Base-by-base conservation (phyloP, 2,329 filamentous ascomycete species). In the Pezicula rhizophila region DNA sequence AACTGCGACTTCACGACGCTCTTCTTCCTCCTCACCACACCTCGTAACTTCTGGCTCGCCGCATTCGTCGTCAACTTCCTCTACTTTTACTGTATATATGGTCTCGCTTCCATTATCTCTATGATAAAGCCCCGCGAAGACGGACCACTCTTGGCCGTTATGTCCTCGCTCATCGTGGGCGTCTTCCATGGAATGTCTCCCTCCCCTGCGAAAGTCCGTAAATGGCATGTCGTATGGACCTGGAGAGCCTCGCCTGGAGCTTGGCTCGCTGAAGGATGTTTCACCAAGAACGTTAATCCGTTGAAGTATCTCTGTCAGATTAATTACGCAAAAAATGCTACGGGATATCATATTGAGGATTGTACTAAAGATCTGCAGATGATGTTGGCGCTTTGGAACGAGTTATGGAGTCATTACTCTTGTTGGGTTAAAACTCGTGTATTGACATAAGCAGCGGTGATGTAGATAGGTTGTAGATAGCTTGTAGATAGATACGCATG, bases 41-140 rank as follows among this genome's bases (percentile, higher is more conserved):
- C 77, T 1, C 64, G 73, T 18, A 77, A 80, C 15, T 58, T 60
- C n/a, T 82, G 72, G 65, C 59, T 62, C 18, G 60, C 68, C 8
- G 73, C 74, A 23, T 80, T 76, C 58, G 46, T 68, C 12, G 70
- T 69, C 6, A 80, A 80, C 48, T 56, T 80, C 41, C 52, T 74
- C 8, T 81, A 80, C 62, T 80, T 79, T 56, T 82, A 74, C 64
- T 75, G 74, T 56, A 76, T 81, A 45, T 81, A 80, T 58, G 77
- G 78, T 0, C 67, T 81, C 6, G 72, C 78, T 0, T 74, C 70
- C 31, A 64, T 68, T 26, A 61, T 80, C 14, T 76, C 71, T 49
- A 79, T 81, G 75, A 56, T 80, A 1, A 70, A 74, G 18, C 70
- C 73, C 17, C 65, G 78, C 7, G 77, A 82, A 60, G 75, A 81